A percentile compares a stretch with the other conserved stretches of the same genome.
Conservation (phyloP, 2,329 filamentous ascomycete species). For the Proliferodiscus dingleyae region DNA sequence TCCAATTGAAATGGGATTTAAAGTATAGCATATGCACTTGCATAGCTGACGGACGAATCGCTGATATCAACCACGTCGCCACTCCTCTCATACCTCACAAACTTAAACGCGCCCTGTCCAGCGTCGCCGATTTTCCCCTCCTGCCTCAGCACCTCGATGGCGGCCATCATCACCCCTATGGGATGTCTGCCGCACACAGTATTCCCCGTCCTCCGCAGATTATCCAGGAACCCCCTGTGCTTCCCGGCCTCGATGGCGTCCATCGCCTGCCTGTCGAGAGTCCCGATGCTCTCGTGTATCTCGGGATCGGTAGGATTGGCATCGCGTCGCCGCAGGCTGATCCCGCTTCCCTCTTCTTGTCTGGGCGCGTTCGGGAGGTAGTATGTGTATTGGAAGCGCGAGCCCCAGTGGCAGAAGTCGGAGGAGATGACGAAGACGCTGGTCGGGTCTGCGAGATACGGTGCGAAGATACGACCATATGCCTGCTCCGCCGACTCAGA, state of each 20-base stretch:
- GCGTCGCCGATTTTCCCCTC: slow-evolving; percentile 34
- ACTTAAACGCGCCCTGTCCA: slow-evolving; percentile 48
- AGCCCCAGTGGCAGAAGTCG: slow-evolving; percentile 96
- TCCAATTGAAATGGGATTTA: too few species aligned
- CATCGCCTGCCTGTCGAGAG: slow-evolving; percentile 78
- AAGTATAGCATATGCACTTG: slow-evolving; percentile 79
- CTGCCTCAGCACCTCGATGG: slow-evolving; percentile 59
- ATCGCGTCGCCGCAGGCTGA: slow-evolving; percentile 29
- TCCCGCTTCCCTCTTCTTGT: slow-evolving; percentile 33
- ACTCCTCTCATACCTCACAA: slow-evolving; percentile 85
- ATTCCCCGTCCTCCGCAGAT: slow-evolving; percentile 70
- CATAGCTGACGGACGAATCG: slow-evolving; percentile 93
- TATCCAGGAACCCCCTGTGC: slow-evolving; percentile 65
- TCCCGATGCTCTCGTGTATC: slow-evolving; percentile 81
- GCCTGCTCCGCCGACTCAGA: slow-evolving; percentile 58
- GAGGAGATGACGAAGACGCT: slow-evolving; percentile 88
- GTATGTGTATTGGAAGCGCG: slow-evolving; percentile 75
- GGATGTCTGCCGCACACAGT: slow-evolving; percentile 94
- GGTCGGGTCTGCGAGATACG: slow-evolving; percentile 68
- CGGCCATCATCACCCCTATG: slow-evolving; percentile 89
- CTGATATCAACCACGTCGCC: slow-evolving; percentile 59
- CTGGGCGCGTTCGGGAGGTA: slow-evolving; percentile 55
- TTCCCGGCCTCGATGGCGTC: slow-evolving; percentile 73
- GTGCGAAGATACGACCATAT: slow-evolving; percentile 67
- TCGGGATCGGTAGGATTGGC: slow-evolving; percentile 38